Base-by-base conservation (phyloP, 768 basidiomycete genomes). In the Boletus edulis region DNA sequence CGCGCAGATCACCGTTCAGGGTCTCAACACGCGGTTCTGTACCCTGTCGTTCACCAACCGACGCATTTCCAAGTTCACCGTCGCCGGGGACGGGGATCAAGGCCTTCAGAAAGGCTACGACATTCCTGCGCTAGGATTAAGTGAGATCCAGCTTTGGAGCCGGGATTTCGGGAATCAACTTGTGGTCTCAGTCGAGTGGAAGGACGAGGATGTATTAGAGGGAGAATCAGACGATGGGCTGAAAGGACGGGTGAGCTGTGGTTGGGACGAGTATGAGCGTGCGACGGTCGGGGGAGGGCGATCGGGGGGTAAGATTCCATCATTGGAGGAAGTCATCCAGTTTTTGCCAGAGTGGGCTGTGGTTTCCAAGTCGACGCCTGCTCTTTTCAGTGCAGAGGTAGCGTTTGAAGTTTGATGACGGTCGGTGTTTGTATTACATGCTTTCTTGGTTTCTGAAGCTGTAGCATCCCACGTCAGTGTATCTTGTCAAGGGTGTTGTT, bases 271-370 rank as follows among this genome's bases (percentile, higher is more conserved):
- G 63, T 83, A 84, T 60, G 80, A 81, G 67, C 81, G 80, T 61
- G 83, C 66, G 41, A 79, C 75, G 58, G 66, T 81, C 13, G 83
- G 81, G 40, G 72, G 76, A 56, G 75, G 75, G 17, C 17, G 56
- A 15, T 59, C 61, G 42, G 65, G 64, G 18, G 77, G 69, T 31
- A 79, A 74, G 70, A 87, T 90, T 18, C 87, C 88, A 5, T 87
- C 87, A 3, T 74, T 81, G 44, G 86, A 89, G 64, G 88, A 91
- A 64, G 78, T 81, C 27, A 63, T 88, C 8, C 63, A 68, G 8
- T 87, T 85, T 66, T 66, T 89, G 54, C 89, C 89, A 18, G 71
- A 77, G 44, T 91, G 89, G 88, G 83, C 79, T 11, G 75, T 76
- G n/a, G 79, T 80, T 44, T 80, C 80, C 6, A 87, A 87, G 71